Evolutionary conservation across 129 eudicot genomes (phyloP).

Genomic region (Flaveria brownii): DNA sequence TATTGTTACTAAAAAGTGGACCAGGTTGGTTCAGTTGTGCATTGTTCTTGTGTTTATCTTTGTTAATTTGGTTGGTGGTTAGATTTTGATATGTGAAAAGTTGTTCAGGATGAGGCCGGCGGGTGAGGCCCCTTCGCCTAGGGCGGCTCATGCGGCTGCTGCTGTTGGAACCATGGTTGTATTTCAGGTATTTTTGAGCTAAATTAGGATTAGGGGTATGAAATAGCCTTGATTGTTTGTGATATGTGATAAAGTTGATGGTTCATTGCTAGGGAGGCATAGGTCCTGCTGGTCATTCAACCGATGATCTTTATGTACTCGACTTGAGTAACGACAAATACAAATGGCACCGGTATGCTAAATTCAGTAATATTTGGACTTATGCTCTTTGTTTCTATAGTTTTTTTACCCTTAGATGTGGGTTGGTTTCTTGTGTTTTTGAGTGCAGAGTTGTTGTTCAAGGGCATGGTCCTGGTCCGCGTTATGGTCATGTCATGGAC

Average conservation of each 20-base stretch:
- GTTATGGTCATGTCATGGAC: constrained; percentile 96
- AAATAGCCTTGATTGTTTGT: not conserved
- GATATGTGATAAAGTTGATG: constrained; percentile 33
- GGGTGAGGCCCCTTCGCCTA: constrained; percentile 95
- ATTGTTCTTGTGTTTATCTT: not conserved
- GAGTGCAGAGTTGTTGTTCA: constrained; percentile 86
- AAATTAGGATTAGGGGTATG: not conserved
- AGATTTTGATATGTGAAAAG: constrained; percentile 25
- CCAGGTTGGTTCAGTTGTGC: constrained; percentile 44
- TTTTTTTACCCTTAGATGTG: not conserved
- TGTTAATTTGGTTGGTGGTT: not conserved
- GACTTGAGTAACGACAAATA: constrained; percentile 86
- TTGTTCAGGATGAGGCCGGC: constrained; percentile 63
- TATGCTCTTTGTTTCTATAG: not conserved
- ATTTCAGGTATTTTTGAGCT: constrained; percentile 60
- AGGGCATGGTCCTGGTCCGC: constrained; percentile 95
- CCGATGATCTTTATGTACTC: constrained; percentile 92
- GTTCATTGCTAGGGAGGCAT: constrained; percentile 81
- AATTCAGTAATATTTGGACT: not conserved
- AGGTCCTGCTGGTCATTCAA: constrained; percentile 98
- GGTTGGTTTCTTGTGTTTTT: constrained; percentile 22
- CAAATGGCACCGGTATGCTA: constrained; percentile 88
- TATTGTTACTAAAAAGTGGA: constrained; percentile 79
- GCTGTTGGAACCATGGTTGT: constrained; percentile 99
- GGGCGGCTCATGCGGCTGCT: constrained; percentile 97